phyloP scores from a whole-genome alignment of 306 rosid species.

The Pyrus bretschneideri region DNA sequence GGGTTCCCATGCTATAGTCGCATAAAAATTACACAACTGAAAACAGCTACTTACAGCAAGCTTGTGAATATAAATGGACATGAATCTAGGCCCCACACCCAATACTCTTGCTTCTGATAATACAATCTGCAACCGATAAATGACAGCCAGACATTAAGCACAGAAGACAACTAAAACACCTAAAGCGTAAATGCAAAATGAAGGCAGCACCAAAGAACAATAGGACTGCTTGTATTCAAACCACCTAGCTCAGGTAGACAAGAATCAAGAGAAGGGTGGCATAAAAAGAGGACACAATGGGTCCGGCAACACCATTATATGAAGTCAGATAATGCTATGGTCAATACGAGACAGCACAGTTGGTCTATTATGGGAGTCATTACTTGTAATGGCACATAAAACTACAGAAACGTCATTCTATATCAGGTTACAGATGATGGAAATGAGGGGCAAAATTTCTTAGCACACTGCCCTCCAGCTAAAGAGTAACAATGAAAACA shows the following conservation, averaged over 20 bases:
- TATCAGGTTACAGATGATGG: neutral
- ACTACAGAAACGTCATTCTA: neutral
- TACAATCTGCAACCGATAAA: constrained; percentile 44
- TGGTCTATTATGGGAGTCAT: neutral
- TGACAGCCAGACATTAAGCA: constrained; percentile 1
- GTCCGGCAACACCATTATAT: neutral
- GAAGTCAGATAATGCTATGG: neutral
- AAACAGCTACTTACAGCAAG: constrained; percentile 61
- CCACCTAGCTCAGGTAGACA: neutral
- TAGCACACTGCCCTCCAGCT: neutral
- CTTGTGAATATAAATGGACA: constrained; percentile 81
- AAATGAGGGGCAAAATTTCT: neutral
- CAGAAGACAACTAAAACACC: constrained; percentile 1
- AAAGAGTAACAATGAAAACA: neutral
- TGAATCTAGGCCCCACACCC: constrained; percentile 88
- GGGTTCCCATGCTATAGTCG: neutral
- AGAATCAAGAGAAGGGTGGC: neutral
- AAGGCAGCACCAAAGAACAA: neutral
- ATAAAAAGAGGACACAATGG: neutral
- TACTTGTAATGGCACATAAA: neutral
- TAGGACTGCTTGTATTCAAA: neutral
- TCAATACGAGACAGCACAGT: neutral
- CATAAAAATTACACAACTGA: neutral
- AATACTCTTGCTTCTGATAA: constrained; percentile 79
- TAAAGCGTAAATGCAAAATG: neutral